Evolutionary conservation across 805 yeast species (phyloP).

Genomic region (Zygotorulaspora danielsina): DNA sequence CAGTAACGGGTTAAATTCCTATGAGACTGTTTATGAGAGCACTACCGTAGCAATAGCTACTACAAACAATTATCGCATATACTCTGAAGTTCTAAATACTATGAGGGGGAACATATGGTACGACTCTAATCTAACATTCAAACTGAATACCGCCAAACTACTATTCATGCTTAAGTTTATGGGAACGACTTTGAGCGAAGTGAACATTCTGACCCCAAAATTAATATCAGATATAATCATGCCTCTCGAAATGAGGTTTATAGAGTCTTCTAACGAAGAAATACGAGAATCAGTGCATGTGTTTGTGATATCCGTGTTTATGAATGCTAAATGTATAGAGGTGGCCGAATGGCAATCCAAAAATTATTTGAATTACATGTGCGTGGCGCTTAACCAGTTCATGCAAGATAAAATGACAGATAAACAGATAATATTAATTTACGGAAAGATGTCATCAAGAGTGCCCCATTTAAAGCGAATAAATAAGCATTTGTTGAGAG

Average conservation of each 20-base stretch:
- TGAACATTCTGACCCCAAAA: not conserved
- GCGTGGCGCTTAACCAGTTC: conserved; percentile 19
- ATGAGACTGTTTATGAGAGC: conserved; percentile 25
- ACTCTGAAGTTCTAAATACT: conserved; percentile 8
- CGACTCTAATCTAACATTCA: conserved; percentile 9
- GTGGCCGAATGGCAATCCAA: conserved; percentile 20
- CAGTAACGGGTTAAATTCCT: conserved; percentile 26
- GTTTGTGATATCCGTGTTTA: conserved; percentile 19
- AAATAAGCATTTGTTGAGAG: conserved; percentile 20
- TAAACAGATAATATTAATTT: conserved; percentile 22
- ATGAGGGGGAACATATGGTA: conserved; percentile 18
- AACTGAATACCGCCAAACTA: conserved; percentile 22
- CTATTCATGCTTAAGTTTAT: conserved; percentile 25
- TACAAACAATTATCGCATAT: conserved; percentile 1
- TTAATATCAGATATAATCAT: conserved; percentile 11
- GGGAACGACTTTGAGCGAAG: conserved; percentile 17
- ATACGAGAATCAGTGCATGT: conserved; percentile 27
- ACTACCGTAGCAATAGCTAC: conserved; percentile 13
- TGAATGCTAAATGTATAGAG: conserved; percentile 4
- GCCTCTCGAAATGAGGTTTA: conserved; percentile 14
- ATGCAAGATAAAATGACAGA: conserved; percentile 13
- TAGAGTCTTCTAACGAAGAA: conserved; percentile 10
- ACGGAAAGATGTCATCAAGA: conserved; percentile 15
- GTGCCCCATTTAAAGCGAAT: conserved; percentile 10
- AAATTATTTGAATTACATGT: conserved; percentile 16